phyloP scores from a whole-genome alignment of 805 yeast species.

The Grigorovia humatica region DNA sequence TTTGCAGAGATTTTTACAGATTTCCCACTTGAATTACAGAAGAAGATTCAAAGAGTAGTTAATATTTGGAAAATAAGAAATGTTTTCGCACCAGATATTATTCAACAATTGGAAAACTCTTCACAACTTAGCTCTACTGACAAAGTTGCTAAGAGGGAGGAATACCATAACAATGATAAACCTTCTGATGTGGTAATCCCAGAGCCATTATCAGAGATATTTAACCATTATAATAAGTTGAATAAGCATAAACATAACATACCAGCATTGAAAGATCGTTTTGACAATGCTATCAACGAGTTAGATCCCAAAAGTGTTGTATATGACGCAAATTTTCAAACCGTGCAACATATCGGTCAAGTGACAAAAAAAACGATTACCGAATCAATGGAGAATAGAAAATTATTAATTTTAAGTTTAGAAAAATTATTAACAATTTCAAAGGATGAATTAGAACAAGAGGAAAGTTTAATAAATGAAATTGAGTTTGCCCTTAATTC shows the following conservation, averaged over 20 bases:
- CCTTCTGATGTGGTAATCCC: constrained; percentile 12
- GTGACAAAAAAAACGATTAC: constrained; percentile 21
- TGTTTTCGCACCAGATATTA: constrained; percentile 31
- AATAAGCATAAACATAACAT: constrained; percentile 16
- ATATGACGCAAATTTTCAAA: constrained; percentile 22
- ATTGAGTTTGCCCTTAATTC: constrained; percentile 18
- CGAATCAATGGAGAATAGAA: constrained; percentile 23
- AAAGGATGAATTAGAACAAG: constrained; percentile 20
- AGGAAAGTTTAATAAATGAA: constrained; percentile 19
- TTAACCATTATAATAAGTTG: constrained; percentile 15
- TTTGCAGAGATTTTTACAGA: constrained; percentile 28
- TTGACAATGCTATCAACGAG: constrained; percentile 21
- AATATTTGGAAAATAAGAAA: constrained; percentile 56
- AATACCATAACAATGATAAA: constrained; percentile 1
- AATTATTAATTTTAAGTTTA: constrained; percentile 18
- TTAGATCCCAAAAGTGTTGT: constrained; percentile 22
- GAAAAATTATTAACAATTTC: constrained; percentile 19
- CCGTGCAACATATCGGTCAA: constrained; percentile 25
- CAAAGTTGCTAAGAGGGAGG: background rate
- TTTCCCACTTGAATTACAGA: constrained; percentile 35
- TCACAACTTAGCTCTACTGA: constrained; percentile 4
- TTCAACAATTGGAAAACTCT: constrained; percentile 22
- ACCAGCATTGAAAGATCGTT: constrained; percentile 19
- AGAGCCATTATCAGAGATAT: constrained; percentile 10
- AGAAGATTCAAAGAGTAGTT: constrained; percentile 46